A percentile compares a stretch with the other conserved stretches of the same genome.
Conservation (phyloP, 225 moss, liverwort and hornwort species). For the Thuidium tamariscinum region DNA sequence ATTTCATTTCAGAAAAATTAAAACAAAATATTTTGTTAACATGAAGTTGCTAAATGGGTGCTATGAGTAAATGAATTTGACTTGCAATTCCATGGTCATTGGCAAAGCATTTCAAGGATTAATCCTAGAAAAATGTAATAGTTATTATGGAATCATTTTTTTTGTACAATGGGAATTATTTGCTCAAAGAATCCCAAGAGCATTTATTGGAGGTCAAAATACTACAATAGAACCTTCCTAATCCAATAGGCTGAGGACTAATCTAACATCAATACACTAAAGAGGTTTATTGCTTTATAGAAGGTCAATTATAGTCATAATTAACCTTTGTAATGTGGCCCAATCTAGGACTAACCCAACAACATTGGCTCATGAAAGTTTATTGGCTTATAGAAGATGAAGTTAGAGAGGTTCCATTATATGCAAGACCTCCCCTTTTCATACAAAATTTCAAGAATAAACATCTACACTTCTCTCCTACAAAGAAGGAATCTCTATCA, state of each 20-base stretch:
- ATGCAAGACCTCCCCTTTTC: not conserved
- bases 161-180: fast-evolving
- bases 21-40: not conserved
- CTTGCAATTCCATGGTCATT: fast-evolving
- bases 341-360: too few relatives aligned
- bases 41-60: not conserved
- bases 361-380: too few relatives aligned
- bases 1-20: too few relatives aligned
- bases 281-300: too few relatives aligned
- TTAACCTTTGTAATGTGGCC: too few relatives aligned
- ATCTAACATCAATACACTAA: too few relatives aligned
- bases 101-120: fast-evolving
- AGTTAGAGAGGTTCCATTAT: too few relatives aligned
- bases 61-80: not conserved
- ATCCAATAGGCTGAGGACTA: too few relatives aligned
- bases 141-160: not conserved
- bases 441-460: not conserved
- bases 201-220: not conserved
- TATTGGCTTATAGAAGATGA: too few relatives aligned
- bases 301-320: too few relatives aligned
- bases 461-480: not conserved
- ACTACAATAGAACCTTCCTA: too few relatives aligned
- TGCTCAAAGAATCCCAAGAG: not conserved
- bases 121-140: too few relatives aligned
- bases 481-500: not conserved